Evolutionary conservation across 176 grass and related monocot genomes (phyloP), one percentile per base, ranked within the genome.

Genomic region (Tuctoria greenei): DNA sequence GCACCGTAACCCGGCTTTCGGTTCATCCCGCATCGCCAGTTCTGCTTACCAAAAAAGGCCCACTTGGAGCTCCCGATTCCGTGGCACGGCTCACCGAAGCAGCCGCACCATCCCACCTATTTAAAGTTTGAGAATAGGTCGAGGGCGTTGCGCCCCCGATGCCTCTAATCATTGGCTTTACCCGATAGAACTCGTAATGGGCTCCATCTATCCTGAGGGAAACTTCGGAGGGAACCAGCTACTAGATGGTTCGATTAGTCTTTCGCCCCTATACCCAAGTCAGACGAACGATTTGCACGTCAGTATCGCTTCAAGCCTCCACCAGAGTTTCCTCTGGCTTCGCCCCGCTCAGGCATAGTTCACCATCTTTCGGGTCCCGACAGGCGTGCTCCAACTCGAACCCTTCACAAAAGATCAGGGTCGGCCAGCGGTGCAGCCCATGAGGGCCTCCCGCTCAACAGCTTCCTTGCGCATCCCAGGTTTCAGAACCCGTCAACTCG

Each of bases 291-390:
- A 92, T 92, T 92, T 92, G 83, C 90, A 92, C 90, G 82, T 88
- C 83, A 89, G 86, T 83, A 93, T 93, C 75, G 83, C 90, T 88
- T 82, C 83, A 83, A 78, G 90, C 90, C 86, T 93, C 90, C 80
- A 89, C 90, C 86, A 92, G 83, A 86, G 90, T 89, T 93, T 89
- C 90, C 86, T 86, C 76, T 81, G 43, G 84, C 79, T 82, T 87
- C 71, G 35, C 79, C 74, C 45, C 66, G 76, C 83, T 89, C 86
- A 84, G 86, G 86, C 83, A 93, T 93, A 93, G 90, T 89, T 93
- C 86, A 89, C 79, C 86, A 93, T 89, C 86, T 89, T 93, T 89
- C 80, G 90, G 80, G 86, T 93, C 86, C 83, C 77, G 82, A 89
- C 64, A 52, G 27, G 67, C 67, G 62, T 81, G 84, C 81, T 91